Conservation (phyloP, 169 alveolate genomes). For the Besnoitia besnoiti region DNA sequence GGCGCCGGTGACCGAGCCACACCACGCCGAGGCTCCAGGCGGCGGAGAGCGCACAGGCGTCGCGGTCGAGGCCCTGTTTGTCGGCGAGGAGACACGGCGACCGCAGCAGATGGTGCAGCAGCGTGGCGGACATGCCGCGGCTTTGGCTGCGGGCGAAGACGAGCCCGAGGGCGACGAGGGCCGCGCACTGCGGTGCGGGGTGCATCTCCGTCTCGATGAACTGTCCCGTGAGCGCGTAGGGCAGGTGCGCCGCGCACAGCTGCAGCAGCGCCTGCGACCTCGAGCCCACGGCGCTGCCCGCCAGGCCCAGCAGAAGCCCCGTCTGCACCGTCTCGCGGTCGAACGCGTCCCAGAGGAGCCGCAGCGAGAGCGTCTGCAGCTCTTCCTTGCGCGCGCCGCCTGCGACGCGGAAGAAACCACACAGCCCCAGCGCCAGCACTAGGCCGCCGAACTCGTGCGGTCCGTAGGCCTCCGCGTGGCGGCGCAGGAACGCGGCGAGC, state of each 20-base stretch:
- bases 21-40: background rate
- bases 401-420: background rate
- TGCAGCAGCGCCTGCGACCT: background rate
- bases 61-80: conserved; percentile 31
- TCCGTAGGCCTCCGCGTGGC: conserved; percentile 19
- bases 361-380: background rate
- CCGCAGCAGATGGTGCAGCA: background rate
- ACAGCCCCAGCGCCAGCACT: background rate
- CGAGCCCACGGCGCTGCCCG: conserved; percentile 9
- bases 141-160: background rate
- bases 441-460: conserved; percentile 16
- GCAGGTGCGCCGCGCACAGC: conserved; percentile 10
- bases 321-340: conserved; percentile 23
- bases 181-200: conserved; percentile 33
- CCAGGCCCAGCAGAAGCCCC: background rate
- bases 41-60: conserved; percentile 21
- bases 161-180: conserved; percentile 4
- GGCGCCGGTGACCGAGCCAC: background rate
- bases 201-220: conserved; percentile 16
- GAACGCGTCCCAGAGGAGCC: conserved; percentile 22
- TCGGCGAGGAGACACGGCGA: conserved; percentile 15
- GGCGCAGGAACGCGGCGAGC: background rate
- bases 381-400: background rate
- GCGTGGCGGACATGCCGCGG: background rate
- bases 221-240: background rate